Base-by-base conservation (phyloP, 2,329 filamentous ascomycete genomes). In the Colletotrichum navitas region DNA sequence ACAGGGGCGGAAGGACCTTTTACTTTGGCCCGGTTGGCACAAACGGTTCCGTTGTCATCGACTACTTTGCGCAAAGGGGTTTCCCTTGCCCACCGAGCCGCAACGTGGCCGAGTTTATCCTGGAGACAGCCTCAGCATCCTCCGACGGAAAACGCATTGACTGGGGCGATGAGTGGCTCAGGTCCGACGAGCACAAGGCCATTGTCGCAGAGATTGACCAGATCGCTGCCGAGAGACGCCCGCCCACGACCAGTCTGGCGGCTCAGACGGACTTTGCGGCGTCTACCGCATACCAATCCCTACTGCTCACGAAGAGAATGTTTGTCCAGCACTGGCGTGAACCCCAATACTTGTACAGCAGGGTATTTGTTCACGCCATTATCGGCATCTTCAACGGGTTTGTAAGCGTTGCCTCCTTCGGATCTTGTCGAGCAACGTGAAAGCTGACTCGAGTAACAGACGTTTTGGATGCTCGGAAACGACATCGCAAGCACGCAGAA, bases 271-370 rank as follows among this genome's bases (percentile, higher is more conserved):
- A 92, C 75, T 95, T 92, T 75, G 92, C 92, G 0, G 91, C 92
- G 0, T 85, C 92, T 0, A 83, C 89, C 0, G 84, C 81, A 77
- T 79, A 87, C 1, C 93, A 95, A 81, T 92, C 87, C 8, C 83
- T 83, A 5, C 86, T 90, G 77, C 85, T 95, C 26, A 93, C 91
- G 4, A 90, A 90, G 78, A 88, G 93, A 29, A 87, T 92, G 61
- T 94, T 94, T 80, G 83, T 84, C 5, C 89, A 93, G 75, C 91
- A 94, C 82, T 94, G 92, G 92, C 87, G 93, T 18, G 90, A 93
- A 73, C 91, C 92, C 0, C 90, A 89, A 1, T 95, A 95, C 79
- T 84, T 94, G 66, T 94, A 94, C 79, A 90, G 91, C 71, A 94
- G 94, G 78, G 82, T 95, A 34, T 94, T 94, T 80, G 87, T 91